Base-by-base conservation (phyloP, 164 flowering plant species). In the Sedum album region DNA sequence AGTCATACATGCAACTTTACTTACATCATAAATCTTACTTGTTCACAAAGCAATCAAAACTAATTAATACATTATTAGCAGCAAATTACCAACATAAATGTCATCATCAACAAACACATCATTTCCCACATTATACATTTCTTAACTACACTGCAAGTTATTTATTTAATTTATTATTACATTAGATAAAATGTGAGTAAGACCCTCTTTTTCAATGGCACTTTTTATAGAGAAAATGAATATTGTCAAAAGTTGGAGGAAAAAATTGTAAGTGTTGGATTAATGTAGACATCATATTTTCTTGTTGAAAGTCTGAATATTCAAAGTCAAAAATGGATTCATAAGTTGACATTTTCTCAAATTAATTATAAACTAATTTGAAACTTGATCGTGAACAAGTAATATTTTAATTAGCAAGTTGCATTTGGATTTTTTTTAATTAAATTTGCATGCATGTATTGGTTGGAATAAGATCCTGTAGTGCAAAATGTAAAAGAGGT, bases 401-500 rank as follows among this genome's bases (percentile, higher is more conserved):
- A n/a, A n/a, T n/a, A n/a, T n/a, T n/a, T n/a, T n/a, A n/a, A n/a
- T n/a, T n/a, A n/a, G n/a, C n/a, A n/a, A n/a, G n/a, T n/a, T n/a
- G n/a, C n/a, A n/a, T n/a, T n/a, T n/a, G n/a, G n/a, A n/a, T n/a
- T n/a, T n/a, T n/a, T n/a, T n/a, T n/a, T n/a, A n/a, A n/a, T n/a
- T n/a, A n/a, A n/a, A n/a, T n/a, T n/a, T n/a, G n/a, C n/a, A n/a
- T n/a, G n/a, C n/a, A n/a, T n/a, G n/a, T n/a, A n/a, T n/a, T n/a
- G n/a, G n/a, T n/a, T n/a, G n/a, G n/a, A n/a, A n/a, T n/a, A n/a
- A n/a, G n/a, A n/a, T n/a, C n/a, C n/a, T n/a, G n/a, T n/a, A n/a
- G n/a, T n/a, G n/a, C n/a, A n/a, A 6, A 49, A 49, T 0, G n/a
- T n/a, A 75, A 70, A 70, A 65, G 23, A 88, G 93, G 93, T 91